Evolutionary conservation across 2,329 filamentous ascomycete genomes (phyloP).

Genomic region (Aspergillus quadricinctus): DNA sequence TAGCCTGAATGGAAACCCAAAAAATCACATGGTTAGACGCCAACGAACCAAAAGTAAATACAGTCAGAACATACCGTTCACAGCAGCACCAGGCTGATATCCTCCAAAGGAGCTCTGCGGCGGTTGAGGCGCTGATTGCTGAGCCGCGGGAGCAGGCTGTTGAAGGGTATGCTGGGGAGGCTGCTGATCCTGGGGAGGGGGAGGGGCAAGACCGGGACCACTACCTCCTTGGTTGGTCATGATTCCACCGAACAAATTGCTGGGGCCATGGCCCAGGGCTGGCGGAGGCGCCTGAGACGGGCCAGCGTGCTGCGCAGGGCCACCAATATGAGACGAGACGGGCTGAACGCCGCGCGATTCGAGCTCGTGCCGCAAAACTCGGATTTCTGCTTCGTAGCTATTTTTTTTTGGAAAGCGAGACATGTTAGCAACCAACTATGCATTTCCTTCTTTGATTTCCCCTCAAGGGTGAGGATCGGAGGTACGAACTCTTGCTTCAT

Average conservation of each 20-base stretch:
- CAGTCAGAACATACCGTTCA: conserved; percentile 53
- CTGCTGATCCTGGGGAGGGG: conserved; percentile 63
- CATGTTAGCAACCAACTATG: conserved; percentile 13
- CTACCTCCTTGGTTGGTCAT: conserved; percentile 88
- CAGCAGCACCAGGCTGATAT: conserved; percentile 59
- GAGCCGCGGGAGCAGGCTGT: conserved; percentile 54
- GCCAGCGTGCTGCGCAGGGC: conserved; percentile 70
- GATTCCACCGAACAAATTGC: conserved; percentile 90
- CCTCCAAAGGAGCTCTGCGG: conserved; percentile 66
- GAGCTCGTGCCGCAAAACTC: conserved; percentile 80
- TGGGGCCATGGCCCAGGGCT: conserved; percentile 78
- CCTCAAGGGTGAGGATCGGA: not conserved
- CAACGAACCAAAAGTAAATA: conserved; percentile 17
- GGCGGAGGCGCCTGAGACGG: conserved; percentile 81
- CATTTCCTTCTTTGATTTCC: not conserved
- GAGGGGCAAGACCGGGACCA: conserved; percentile 76
- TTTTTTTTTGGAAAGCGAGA: not conserved
- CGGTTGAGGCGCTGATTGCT: conserved; percentile 64
- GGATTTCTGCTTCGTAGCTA: conserved; percentile 92
- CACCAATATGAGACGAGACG: conserved; percentile 65
- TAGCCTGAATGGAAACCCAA: conserved; percentile 53
- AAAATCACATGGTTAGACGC: conserved; percentile 49
- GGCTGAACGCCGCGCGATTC: conserved; percentile 63
- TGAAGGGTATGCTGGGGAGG: conserved; percentile 56
- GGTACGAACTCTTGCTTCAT: conserved; percentile 82